A percentile compares a stretch with the other conserved stretches of the same genome.
Conservation (phyloP, 2,329 filamentous ascomycete species). For the Aspergillus neoniger region DNA sequence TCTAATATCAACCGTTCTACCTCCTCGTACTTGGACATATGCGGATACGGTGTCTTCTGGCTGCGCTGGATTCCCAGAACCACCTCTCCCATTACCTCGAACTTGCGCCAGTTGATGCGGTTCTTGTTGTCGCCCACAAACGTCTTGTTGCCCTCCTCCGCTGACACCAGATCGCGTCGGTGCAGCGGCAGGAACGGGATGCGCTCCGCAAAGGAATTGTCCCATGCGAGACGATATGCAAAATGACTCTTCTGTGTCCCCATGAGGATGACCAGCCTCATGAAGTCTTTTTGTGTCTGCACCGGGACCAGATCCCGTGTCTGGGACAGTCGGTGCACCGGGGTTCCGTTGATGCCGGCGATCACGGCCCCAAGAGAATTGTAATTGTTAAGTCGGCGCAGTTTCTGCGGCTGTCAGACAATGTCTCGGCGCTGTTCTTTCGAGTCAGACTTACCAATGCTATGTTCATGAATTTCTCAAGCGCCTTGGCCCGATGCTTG, state of each 20-base stretch:
- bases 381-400: constrained; percentile 94
- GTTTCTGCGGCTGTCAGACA: constrained; percentile 53
- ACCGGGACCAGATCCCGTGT: constrained; percentile 75
- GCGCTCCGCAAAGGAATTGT: constrained; percentile 84
- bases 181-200: constrained; percentile 94
- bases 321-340: constrained; percentile 78
- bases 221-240: constrained; percentile 95
- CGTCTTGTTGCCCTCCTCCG: constrained; percentile 88
- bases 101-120: constrained; percentile 96
- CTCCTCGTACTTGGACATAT: constrained; percentile 67
- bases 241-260: constrained; percentile 88
- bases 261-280: constrained; percentile 89
- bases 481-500: constrained; percentile 85
- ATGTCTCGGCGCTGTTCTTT: not conserved
- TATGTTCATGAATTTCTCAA: constrained; percentile 95
- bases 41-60: constrained; percentile 79
- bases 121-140: constrained; percentile 74
- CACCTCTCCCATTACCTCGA: constrained; percentile 92
- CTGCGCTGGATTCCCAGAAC: constrained; percentile 88
- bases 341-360: constrained; percentile 85
- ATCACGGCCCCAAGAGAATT: constrained; percentile 93
- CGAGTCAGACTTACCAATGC: constrained; percentile 54
- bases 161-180: constrained; percentile 83
- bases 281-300: constrained; percentile 77
- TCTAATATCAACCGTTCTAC: constrained; percentile 77